Base-by-base conservation (phyloP, 805 yeast species). In the Yarrowia bubula region DNA sequence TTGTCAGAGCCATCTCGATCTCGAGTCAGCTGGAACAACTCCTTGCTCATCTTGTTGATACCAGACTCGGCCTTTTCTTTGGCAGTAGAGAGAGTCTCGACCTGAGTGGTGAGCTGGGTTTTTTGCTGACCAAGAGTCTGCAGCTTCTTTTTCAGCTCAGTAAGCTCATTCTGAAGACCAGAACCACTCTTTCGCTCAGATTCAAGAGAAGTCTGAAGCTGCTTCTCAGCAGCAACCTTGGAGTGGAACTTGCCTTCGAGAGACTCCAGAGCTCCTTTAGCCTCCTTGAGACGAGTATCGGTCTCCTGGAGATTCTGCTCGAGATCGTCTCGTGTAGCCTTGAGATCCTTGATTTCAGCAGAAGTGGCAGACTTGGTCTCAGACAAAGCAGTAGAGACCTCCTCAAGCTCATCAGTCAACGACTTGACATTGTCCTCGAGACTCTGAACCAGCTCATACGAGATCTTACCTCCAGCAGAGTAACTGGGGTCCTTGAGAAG, bases 1-100 rank as follows among this genome's bases (percentile, higher is more conserved):
- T 73, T 71, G 0, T 74, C 85, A 7, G 81, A 70, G 0, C 82
- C 81, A 1, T 82, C 84, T 66, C 86, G 86, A 38, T 84, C 85
- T 65, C 83, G 84, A 0, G 85, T 81, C 47, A 91, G 77, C 55
- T 82, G 82, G 74, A 90, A 83, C 35, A 92, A 77, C 68, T 92
- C 98, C 43, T 93, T 79, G 64, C 87, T 88, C 96, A 92, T 89
- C 70, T 91, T 92, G 72, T 92, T 92, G 61, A 92, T 87, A 4
- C 96, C 98, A 66, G 85, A 87, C 71, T 92, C 97, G 1, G 93
- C 89, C 68, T 83, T 86, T 31, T 80, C 79, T 69, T 85, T 87
- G 11, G 81, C 82, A 8, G 73, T 74, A 48, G 76, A 79, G 8
- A 77, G 65, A 1, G 71, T 66, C 4, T 71, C 72, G 14, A 81